Conservation (phyloP, 371 early-diverging fungal genomes). For the Syncephalis fuscata region DNA sequence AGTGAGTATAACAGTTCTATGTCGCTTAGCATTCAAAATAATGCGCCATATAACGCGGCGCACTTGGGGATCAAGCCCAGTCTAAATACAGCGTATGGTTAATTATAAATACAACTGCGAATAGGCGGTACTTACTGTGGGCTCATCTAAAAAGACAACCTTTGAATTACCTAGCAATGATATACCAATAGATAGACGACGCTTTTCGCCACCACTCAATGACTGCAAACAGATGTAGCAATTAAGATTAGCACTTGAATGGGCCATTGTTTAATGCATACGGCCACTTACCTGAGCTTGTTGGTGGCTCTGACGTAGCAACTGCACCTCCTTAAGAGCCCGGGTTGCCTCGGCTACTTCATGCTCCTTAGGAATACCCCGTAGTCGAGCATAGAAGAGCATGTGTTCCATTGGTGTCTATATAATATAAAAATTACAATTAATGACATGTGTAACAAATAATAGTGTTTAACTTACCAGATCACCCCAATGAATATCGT, state of each 20-base stretch:
- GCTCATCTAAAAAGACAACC: conserved; percentile 34
- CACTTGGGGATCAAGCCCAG: conserved; percentile 47
- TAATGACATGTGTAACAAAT: no score
- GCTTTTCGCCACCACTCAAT: conserved; percentile 26
- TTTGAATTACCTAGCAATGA: conserved; percentile 22
- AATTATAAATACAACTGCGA: not conserved
- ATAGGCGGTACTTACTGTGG: conserved; percentile 12
- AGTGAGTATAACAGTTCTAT: conserved; percentile 38
- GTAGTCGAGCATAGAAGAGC: conserved; percentile 40
- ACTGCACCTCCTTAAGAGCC: no score
- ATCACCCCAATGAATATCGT: conserved; percentile 27
- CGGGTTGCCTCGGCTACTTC: not conserved
- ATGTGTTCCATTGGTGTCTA: conserved; percentile 1
- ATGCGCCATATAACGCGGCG: conserved; percentile 51
- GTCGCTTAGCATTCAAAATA: conserved; percentile 28
- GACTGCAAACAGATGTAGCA: no score
- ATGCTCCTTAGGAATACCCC: conserved; percentile 23
- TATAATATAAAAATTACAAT: no score
- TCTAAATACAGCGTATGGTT: conserved; percentile 17
- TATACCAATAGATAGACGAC: conserved; percentile 30
- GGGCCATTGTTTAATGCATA: no score
- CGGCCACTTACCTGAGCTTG: no score
- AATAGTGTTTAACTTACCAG: not conserved
- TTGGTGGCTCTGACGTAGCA: no score
- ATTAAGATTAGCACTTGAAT: no score